These are phyloP conservation scores for Venturia pyrina DNA, from an alignment of 2,329 filamentous ascomycete species.

Conservation along the genomic window DNA sequence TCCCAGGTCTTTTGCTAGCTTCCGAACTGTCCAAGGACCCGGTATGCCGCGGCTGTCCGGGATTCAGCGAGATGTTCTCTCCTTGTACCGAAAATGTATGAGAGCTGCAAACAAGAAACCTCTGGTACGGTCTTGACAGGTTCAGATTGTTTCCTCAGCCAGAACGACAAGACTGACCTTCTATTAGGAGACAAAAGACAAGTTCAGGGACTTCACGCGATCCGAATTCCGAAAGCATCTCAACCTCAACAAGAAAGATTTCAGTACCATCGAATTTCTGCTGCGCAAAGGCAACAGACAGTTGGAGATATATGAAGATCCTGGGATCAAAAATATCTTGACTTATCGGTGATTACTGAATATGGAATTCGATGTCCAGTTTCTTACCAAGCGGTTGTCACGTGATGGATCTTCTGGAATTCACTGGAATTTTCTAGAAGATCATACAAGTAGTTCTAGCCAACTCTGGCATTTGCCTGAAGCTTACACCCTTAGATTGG, in stretches of 20 bases:
- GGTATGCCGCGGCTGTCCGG: conserved; percentile 56
- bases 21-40: neutral
- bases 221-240: conserved; percentile 66
- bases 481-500: neutral
- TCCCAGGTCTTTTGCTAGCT: no score
- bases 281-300: conserved; percentile 73
- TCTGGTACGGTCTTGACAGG: conserved; percentile 38
- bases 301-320: conserved; percentile 69
- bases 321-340: conserved; percentile 45
- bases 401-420: neutral
- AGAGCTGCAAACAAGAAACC: conserved; percentile 76
- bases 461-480: neutral
- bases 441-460: no score
- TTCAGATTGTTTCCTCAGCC: conserved; percentile 18
- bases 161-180: conserved; percentile 24
- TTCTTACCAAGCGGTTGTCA: neutral
- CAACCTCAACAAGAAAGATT: conserved; percentile 69
- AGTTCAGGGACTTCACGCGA: conserved; percentile 56
- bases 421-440: neutral
- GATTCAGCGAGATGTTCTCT: conserved; percentile 79
- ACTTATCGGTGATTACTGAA: neutral
- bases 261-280: conserved; percentile 74
- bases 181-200: conserved; percentile 43
- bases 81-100: conserved; percentile 78
- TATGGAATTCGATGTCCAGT: neutral